phyloP scores from a whole-genome alignment of 176 grass and related monocot species.

The Hordeum vulgare region MorexV3_pseudomolecules_assembly NC_058522.1:421880169-421880668 shows the following conservation, averaged over 20 bases:
- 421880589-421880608: neutral
- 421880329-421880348: neutral
- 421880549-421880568: neutral
- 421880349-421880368: neutral
- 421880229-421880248: neutral
- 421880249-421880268: neutral
- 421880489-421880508: slow-evolving; percentile 3
- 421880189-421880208: neutral
- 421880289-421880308: neutral
- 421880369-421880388: neutral
- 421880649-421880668: neutral
- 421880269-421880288: neutral
- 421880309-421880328: neutral
- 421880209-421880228: neutral
- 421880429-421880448: slow-evolving; percentile 18
- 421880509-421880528: neutral
- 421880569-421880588: neutral
- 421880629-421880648: neutral
- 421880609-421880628: neutral
- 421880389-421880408: neutral
- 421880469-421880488: slow-evolving; percentile 1
- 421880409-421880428: slow-evolving; percentile 20
- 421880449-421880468: neutral
- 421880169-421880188: slow-evolving; percentile 5
- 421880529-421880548: neutral